Percentiles rank a stretch among this genome's conserved stretches.
Conservation (phyloP, 1,139 yeast species). For the Wickerhamiella pararugosa region DNA sequence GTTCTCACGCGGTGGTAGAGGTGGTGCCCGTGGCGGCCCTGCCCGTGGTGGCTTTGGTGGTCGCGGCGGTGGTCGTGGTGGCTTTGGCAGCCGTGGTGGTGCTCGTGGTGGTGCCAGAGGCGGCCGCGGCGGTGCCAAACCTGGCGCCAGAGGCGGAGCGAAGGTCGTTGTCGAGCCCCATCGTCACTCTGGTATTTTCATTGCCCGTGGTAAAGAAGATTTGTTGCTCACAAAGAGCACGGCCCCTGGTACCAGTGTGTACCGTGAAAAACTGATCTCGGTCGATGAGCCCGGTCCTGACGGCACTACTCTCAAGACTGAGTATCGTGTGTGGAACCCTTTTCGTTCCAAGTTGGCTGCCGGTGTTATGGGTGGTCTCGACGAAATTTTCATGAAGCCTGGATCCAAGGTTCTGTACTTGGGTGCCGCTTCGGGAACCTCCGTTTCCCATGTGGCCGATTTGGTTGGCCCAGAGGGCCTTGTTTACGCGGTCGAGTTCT, state of each 20-base stretch:
- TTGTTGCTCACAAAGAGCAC: conserved; percentile 88
- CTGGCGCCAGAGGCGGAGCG: conserved; percentile 78
- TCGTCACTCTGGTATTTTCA: conserved; percentile 89
- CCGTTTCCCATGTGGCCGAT: conserved; percentile 96
- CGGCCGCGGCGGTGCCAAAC: conserved; percentile 36
- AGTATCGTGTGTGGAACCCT: conserved; percentile 99
- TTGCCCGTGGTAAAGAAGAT: conserved; percentile 99
- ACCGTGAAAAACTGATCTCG: conserved; percentile 93
- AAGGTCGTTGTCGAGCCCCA: conserved; percentile 97
- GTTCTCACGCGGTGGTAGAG: conserved; percentile 18
- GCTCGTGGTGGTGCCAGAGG: conserved; percentile 27
- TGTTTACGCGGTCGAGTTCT: conserved; percentile 97
- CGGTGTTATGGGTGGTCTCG: conserved; percentile 99
- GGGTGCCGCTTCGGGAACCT: conserved; percentile 99
- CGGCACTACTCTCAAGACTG: conserved; percentile 66
- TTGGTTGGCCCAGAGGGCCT: conserved; percentile 98
- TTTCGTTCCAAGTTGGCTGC: conserved; percentile 99
- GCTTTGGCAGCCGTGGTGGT: conserved; percentile 25
- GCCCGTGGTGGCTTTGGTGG: conserved; percentile 26
- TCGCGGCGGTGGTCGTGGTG: conserved; percentile 24
- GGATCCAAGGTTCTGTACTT: conserved; percentile 94
- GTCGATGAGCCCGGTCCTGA: conserved; percentile 91
- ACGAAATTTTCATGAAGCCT: conserved; percentile 92
- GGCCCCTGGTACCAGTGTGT: conserved; percentile 97
- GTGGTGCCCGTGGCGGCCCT: conserved; percentile 24